Percentiles rank a stretch among this genome's conserved stretches.
These are phyloP conservation scores for Dissophora ornata DNA, from an alignment of 192 early-diverging fungal genomes.

Conservation along the genomic window DNA sequence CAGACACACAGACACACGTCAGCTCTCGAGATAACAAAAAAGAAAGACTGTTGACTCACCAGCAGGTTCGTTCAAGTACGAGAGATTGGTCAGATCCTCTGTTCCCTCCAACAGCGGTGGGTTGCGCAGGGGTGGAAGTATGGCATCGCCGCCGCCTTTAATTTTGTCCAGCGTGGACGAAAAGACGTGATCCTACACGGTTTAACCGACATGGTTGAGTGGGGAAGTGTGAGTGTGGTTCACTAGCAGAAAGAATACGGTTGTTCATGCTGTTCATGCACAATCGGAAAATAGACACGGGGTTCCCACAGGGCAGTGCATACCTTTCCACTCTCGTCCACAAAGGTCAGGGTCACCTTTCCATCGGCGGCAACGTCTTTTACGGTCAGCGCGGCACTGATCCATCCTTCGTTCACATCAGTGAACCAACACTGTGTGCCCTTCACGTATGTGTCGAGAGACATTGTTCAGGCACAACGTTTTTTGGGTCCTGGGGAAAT, in stretches of 20 bases:
- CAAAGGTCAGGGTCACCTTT: constrained; percentile 72
- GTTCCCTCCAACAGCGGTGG: constrained; percentile 89
- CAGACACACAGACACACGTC: too few species aligned
- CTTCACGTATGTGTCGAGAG: constrained; percentile 75
- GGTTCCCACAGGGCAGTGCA: too few species aligned
- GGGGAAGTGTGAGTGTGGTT: neutral
- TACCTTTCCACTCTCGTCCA: constrained; percentile 70
- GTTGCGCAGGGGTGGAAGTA: constrained; percentile 93
- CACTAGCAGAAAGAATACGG: neutral
- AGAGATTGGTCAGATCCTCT: constrained; percentile 95
- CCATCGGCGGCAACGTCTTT: constrained; percentile 68
- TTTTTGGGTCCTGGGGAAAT: constrained; percentile 1
- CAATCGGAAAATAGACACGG: too few species aligned
- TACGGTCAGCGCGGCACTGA: constrained; percentile 70
- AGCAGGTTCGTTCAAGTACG: constrained; percentile 94
- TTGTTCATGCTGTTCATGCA: constrained; percentile 63
- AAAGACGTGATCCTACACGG: constrained; percentile 73
- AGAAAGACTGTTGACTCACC: constrained; percentile 39
- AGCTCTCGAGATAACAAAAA: too few species aligned
- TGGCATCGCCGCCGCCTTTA: constrained; percentile 68
- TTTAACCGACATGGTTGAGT: neutral
- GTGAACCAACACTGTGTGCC: constrained; percentile 90
- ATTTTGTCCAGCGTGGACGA: constrained; percentile 79
- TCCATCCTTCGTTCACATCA: constrained; percentile 88
- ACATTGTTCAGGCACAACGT: constrained; percentile 19